A percentile compares a stretch with the other conserved stretches of the same genome.
These are phyloP conservation scores for Salix viminalis DNA, from an alignment of 345 rosid genomes.

Conservation along the genomic window DNA sequence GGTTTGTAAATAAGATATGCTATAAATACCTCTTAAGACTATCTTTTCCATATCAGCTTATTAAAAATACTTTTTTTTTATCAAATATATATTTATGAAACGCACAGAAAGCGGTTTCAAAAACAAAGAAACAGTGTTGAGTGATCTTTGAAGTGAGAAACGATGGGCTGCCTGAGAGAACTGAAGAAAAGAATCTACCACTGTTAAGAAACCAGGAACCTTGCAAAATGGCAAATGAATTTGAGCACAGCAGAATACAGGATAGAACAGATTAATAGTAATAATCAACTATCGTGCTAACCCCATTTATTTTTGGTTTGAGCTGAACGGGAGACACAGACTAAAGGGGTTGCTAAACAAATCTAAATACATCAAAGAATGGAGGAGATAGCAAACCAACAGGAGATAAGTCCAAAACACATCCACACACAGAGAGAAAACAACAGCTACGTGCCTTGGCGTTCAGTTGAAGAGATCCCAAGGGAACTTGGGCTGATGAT, in stretches of 20 bases:
- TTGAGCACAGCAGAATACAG: conserved; percentile 4
- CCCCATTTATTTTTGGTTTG: conserved; percentile 50
- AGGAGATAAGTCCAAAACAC: conserved; percentile 41
- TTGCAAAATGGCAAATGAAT: conserved; percentile 23
- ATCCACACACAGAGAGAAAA: conserved; percentile 50
- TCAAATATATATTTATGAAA: too few relatives aligned
- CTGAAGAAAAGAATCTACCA: neutral
- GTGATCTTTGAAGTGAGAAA: neutral
- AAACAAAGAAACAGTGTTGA: too few relatives aligned
- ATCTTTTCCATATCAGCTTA: too few relatives aligned
- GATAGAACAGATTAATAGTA: conserved; percentile 8
- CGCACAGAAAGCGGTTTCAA: too few relatives aligned
- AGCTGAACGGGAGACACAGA: conserved; percentile 21
- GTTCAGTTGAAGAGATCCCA: conserved; percentile 87
- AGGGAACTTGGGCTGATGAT: conserved; percentile 56
- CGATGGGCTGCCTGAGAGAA: neutral
- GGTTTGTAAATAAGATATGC: too few relatives aligned
- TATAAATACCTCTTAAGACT: too few relatives aligned
- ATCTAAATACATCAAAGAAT: conserved; percentile 91
- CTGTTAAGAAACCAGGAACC: conserved; percentile 12
- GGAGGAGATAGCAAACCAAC: conserved; percentile 39
- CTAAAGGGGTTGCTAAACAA: conserved; percentile 33
- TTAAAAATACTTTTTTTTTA: too few relatives aligned
- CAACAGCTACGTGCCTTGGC: neutral
- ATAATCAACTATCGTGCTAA: conserved; percentile 28